Evolutionary conservation across 106 monocot genomes (phyloP).

Genomic region (Dioscorea dumetorum): DNA sequence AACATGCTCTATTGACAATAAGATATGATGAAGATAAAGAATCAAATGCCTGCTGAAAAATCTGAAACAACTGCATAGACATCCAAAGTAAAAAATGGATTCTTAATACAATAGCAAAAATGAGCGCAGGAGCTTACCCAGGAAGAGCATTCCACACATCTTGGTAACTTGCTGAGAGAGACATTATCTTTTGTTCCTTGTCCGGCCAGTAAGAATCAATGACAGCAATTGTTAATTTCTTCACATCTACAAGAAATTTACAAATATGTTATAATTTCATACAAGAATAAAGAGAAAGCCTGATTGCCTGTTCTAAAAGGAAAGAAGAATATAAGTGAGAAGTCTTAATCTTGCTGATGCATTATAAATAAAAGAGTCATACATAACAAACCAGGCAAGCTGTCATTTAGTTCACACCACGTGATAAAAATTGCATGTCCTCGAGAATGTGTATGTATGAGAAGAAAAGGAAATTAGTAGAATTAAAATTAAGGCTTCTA

Average conservation of each 20-base stretch:
- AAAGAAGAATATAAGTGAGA: not conserved
- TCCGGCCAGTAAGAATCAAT: slow-evolving; percentile 39
- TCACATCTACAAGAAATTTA: slow-evolving; percentile 23
- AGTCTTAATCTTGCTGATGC: not conserved
- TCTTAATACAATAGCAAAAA: not conserved
- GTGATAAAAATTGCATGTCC: no score
- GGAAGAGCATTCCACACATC: slow-evolving; percentile 44
- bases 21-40: not conserved
- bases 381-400: not conserved
- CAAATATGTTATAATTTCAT: not conserved
- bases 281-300: not conserved
- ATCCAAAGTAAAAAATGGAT: not conserved
- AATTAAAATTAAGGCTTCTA: no score
- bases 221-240: slow-evolving; percentile 37
- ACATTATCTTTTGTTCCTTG: slow-evolving; percentile 58
- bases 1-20: no score
- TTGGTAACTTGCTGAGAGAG: slow-evolving; percentile 54
- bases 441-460: no score
- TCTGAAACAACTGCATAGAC: not conserved
- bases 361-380: not conserved
- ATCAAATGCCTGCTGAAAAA: not conserved
- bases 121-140: not conserved
- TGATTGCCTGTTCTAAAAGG: no score
- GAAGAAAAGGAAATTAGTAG: no score
- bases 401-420: not conserved